These are phyloP conservation scores for Solanum paucissectum DNA, from an alignment of 257 asterid species.

Conservation along the genomic window DNA sequence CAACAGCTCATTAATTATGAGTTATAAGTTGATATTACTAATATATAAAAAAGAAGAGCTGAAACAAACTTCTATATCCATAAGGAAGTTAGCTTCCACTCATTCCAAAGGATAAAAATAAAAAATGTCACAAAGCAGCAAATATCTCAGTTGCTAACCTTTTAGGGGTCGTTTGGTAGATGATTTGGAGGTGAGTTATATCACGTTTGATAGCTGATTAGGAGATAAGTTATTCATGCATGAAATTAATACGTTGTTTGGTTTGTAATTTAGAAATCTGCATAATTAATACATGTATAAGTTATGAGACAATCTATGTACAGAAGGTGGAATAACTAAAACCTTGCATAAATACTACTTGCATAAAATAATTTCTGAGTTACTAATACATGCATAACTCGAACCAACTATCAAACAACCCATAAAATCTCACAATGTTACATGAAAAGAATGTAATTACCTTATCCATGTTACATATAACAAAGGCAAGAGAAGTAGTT, in stretches of 20 bases:
- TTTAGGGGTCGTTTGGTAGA: background rate
- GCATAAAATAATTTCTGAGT: background rate
- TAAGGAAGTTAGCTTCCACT: background rate
- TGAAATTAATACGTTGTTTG: background rate
- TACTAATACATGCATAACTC: background rate
- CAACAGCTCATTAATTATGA: background rate
- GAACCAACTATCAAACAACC: background rate
- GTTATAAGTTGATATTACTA: background rate
- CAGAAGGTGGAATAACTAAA: background rate
- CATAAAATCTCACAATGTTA: background rate
- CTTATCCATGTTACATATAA: slow-evolving; percentile 97
- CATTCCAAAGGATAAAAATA: background rate
- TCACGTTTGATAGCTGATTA: background rate
- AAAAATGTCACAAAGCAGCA: background rate
- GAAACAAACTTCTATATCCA: background rate
- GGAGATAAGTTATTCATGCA: background rate
- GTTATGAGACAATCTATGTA: background rate
- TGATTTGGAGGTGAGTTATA: background rate
- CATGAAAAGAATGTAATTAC: slow-evolving; percentile 14
- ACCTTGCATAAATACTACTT: background rate
- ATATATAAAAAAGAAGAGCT: background rate
- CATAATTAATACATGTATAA: background rate
- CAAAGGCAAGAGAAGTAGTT: slow-evolving; percentile 86
- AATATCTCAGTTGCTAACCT: background rate
- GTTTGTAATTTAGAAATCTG: background rate